phyloP scores from a whole-genome alignment of 2,329 filamentous ascomycete species.

The Hypoxylon sp. region DNA sequence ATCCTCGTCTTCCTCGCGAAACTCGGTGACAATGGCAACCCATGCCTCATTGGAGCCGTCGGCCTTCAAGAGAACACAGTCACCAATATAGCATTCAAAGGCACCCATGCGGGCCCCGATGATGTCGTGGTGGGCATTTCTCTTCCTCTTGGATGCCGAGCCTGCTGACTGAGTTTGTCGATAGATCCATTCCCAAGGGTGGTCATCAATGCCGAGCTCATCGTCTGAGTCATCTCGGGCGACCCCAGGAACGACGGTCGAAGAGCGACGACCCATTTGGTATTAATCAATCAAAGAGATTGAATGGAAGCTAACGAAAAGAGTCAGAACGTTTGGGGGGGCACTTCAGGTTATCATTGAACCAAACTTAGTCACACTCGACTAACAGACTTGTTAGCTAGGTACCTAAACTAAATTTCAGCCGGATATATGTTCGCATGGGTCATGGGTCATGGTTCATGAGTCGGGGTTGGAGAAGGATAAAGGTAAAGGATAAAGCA shows the following conservation, averaged over 20 bases:
- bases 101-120: slow-evolving; percentile 85
- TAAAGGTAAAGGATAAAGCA: neutral
- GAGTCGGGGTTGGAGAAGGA: neutral
- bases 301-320: neutral
- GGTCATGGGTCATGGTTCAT: too few species aligned
- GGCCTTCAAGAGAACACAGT: slow-evolving; percentile 88
- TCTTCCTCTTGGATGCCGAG: slow-evolving; percentile 52
- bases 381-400: too few species aligned
- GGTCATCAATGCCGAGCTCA: slow-evolving; percentile 81
- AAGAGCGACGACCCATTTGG: slow-evolving; percentile 40
- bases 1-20: slow-evolving; percentile 80
- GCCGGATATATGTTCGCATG: neutral
- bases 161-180: slow-evolving; percentile 48
- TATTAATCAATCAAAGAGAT: neutral
- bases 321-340: neutral
- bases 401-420: too few species aligned
- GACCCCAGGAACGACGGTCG: slow-evolving; percentile 68
- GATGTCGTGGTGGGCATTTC: slow-evolving; percentile 66
- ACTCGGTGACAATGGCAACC: slow-evolving; percentile 90
- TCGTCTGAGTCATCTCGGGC: slow-evolving; percentile 87
- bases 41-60: slow-evolving; percentile 90
- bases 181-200: slow-evolving; percentile 87
- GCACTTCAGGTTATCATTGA: neutral
- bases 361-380: too few species aligned
- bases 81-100: slow-evolving; percentile 86